Conservation (phyloP, 2,329 filamentous ascomycete species). For the Monilinia aucupariae region DNA sequence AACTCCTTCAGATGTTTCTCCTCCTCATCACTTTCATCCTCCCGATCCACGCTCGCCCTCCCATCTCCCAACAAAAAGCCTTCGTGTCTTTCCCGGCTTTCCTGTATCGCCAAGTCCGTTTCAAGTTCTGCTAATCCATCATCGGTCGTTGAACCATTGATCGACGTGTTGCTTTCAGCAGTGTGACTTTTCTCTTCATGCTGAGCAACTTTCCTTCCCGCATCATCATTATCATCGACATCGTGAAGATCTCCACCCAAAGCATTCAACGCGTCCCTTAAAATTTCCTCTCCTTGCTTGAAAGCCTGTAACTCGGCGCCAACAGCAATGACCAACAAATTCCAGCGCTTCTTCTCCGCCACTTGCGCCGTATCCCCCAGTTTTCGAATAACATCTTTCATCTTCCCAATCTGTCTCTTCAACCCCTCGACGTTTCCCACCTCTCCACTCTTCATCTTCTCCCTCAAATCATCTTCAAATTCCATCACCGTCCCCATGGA, state of each 20-base stretch:
- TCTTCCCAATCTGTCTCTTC: constrained; percentile 46
- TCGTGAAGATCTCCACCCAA: not conserved
- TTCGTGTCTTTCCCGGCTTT: not conserved
- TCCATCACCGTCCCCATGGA: constrained; percentile 53
- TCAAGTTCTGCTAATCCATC: constrained; percentile 10
- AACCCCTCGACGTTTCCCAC: constrained; percentile 39
- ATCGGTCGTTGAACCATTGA: not conserved
- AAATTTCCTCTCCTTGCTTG: constrained; percentile 51
- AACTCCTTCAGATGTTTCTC: constrained; percentile 15
- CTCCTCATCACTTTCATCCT: constrained; percentile 16
- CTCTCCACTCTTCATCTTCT: constrained; percentile 44
- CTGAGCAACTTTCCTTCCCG: constrained; percentile 16
- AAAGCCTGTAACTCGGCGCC: constrained; percentile 69
- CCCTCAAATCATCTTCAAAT: constrained; percentile 61
- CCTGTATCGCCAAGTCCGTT: constrained; percentile 1
- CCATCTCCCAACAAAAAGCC: not conserved
- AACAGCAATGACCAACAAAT: constrained; percentile 67
- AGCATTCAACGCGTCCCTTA: constrained; percentile 39
- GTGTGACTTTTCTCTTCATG: too few relatives aligned
- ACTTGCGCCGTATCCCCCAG: constrained; percentile 50
- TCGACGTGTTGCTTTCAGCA: not conserved
- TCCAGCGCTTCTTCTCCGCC: constrained; percentile 63
- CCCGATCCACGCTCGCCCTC: not conserved
- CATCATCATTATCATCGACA: constrained; percentile 15
- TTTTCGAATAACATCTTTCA: constrained; percentile 50